Evolutionary conservation across 106 monocot genomes (phyloP).

Genomic region (Ottelia alismoides): DNA sequence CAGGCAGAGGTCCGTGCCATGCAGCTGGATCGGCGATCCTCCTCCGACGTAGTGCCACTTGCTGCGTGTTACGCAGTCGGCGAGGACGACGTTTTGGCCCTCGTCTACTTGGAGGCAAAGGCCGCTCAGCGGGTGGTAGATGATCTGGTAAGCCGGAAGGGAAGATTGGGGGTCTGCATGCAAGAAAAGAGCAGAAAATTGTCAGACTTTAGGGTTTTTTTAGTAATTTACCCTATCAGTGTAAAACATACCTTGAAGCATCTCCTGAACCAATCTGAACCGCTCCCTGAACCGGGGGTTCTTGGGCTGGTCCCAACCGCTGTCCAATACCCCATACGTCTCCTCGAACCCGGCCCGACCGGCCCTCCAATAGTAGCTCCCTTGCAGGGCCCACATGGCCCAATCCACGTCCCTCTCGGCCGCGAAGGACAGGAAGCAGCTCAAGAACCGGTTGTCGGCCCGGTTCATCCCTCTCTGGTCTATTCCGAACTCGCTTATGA

Average conservation of each 20-base stretch:
- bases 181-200: not conserved
- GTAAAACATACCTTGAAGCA: slow-evolving; percentile 25
- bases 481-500: slow-evolving; percentile 40
- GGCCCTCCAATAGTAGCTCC: slow-evolving; percentile 35
- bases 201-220: not conserved
- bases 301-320: slow-evolving; percentile 22
- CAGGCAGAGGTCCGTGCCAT: slow-evolving; percentile 10
- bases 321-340: slow-evolving; percentile 36
- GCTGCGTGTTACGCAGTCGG: slow-evolving; percentile 17
- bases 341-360: slow-evolving; percentile 22
- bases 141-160: slow-evolving; percentile 11
- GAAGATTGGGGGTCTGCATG: slow-evolving; percentile 27
- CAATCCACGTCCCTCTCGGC: slow-evolving; percentile 47
- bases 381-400: slow-evolving; percentile 48
- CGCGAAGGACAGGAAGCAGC: slow-evolving; percentile 30
- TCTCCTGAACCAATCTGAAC: slow-evolving; percentile 23
- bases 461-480: slow-evolving; percentile 27
- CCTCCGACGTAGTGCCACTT: slow-evolving; percentile 14
- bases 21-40: slow-evolving; percentile 1
- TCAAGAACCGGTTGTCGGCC: slow-evolving; percentile 28
- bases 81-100: not conserved
- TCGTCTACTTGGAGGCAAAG: slow-evolving; percentile 13
- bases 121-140: slow-evolving; percentile 35
- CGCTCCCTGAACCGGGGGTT: slow-evolving; percentile 16
- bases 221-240: not conserved